Evolutionary conservation across 768 basidiomycete species (phyloP).

Genomic region (Hygrocybe punicea): DNA sequence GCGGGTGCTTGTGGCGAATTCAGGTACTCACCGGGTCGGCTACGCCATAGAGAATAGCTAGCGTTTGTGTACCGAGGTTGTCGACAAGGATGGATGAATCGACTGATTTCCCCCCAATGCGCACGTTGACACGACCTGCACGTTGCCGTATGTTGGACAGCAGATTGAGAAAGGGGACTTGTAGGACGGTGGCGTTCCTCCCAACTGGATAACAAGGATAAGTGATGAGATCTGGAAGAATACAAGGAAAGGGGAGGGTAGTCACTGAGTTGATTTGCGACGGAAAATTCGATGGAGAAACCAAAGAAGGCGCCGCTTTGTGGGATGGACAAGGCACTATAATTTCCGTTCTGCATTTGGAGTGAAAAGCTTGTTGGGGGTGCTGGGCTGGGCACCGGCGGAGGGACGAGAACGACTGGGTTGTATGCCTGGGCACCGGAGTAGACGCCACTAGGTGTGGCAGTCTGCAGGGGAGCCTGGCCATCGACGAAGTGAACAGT

Average conservation of each 20-base stretch:
- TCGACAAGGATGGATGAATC: slow-evolving; percentile 47
- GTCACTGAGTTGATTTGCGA: slow-evolving; percentile 40
- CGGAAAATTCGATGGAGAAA: slow-evolving; percentile 47
- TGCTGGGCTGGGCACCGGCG: slow-evolving; percentile 2
- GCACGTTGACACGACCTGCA: slow-evolving; percentile 51
- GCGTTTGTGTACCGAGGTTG: slow-evolving; percentile 40
- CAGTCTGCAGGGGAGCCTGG: neutral
- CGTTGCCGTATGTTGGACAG: slow-evolving; percentile 57
- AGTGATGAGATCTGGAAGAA: slow-evolving; percentile 2
- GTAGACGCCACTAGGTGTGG: neutral
- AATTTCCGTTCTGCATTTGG: neutral
- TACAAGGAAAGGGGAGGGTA: slow-evolving; percentile 9
- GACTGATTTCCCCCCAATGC: slow-evolving; percentile 69
- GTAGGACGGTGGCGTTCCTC: slow-evolving; percentile 47
- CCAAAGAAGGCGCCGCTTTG: slow-evolving; percentile 33
- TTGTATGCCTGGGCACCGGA: slow-evolving; percentile 7
- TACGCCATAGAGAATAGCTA: slow-evolving; percentile 37
- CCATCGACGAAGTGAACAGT: neutral
- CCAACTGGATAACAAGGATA: slow-evolving; percentile 44
- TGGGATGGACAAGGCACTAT: slow-evolving; percentile 15
- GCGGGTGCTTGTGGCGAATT: neutral
- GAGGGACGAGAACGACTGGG: slow-evolving; percentile 5
- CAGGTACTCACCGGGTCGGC: slow-evolving; percentile 32
- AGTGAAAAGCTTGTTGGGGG: slow-evolving; percentile 12
- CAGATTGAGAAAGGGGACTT: slow-evolving; percentile 63